phyloP scores from a whole-genome alignment of 2,329 filamentous ascomycete genomes.

The Xylaria sp. region DNA sequence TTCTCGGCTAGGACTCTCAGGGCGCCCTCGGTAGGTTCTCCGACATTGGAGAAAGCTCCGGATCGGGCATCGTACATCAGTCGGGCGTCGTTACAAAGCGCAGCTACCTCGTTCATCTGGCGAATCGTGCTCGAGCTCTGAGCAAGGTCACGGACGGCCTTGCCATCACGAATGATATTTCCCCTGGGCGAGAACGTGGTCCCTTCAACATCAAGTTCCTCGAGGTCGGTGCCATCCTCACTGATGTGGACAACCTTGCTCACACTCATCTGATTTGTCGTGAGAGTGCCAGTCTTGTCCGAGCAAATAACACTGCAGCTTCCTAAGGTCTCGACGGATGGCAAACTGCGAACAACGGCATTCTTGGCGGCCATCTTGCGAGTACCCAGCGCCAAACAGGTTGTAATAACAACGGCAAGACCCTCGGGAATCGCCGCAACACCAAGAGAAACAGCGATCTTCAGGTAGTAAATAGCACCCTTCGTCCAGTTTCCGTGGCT shows the following conservation, averaged over 20 bases:
- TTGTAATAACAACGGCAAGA: conserved; percentile 98
- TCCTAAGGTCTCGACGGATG: conserved; percentile 95
- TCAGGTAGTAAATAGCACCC: conserved; percentile 98
- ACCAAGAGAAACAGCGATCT: conserved; percentile 97
- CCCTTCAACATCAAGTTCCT: conserved; percentile 87
- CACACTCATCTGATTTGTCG: conserved; percentile 99
- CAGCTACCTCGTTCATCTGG: conserved; percentile 73
- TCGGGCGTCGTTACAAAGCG: conserved; percentile 86
- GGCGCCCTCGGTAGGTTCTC: conserved; percentile 94
- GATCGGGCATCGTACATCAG: conserved; percentile 80
- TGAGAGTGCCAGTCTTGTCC: conserved; percentile 97
- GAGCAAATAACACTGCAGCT: conserved; percentile 99
- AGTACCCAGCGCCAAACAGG: conserved; percentile 91
- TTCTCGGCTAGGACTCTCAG: conserved; percentile 91
- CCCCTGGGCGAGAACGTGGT: conserved; percentile 90
- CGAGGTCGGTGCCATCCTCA: conserved; percentile 71
- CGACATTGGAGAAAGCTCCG: conserved; percentile 77
- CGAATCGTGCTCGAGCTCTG: conserved; percentile 74
- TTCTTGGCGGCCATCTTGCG: conserved; percentile 99
- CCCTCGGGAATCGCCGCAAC: conserved; percentile 98
- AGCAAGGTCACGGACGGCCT: conserved; percentile 68
- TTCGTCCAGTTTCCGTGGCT: conserved; percentile 93
- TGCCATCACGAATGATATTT: conserved; percentile 69
- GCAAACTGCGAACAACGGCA: conserved; percentile 91
- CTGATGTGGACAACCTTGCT: conserved; percentile 87